Evolutionary conservation across 2,329 filamentous ascomycete genomes (phyloP), one percentile per base, ranked within the genome.

Genomic region (Pseudogymnoascus sp.): DNA sequence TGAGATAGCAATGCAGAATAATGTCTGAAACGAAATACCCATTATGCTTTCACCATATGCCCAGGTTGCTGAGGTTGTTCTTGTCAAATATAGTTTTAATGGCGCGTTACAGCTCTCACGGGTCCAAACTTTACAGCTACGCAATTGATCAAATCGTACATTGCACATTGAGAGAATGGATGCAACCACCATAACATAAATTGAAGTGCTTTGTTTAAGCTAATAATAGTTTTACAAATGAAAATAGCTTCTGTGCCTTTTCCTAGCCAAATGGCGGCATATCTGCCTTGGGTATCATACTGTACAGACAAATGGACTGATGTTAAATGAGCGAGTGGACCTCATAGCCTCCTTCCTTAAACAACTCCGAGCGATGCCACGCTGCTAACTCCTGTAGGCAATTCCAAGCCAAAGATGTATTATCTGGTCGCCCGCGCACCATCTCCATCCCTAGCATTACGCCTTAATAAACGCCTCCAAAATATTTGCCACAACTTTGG

Each of bases 231-330:
- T 61, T 29, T 59, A 35, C 58, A 29, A 59, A 29, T 41, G 59
- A 61, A 61, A 44, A 31, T 25, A 61, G 59, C 59, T 33, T 39
- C 59, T 21, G 41, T 15, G n/a, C 36, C 12, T 31, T 29, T 60
- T 41, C 44, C 44, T 31, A 39, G 61, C 44, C 44, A 51, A 51
- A 31, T 51, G 44, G 44, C 44, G 44, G 44, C 44, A 51, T 51
- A 51, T 51, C 44, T 51, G 27, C 27, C 44, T 31, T 51, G 61
- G 61, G 61, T 62, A 62, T 62, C 61, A 62, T 62, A 62, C 39
- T 39, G 44, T 62, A 62, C 61, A 62, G 33, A 62, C 61, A 62
- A 60, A 62, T 39, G 61, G 35, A 60, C 58, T 42, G 35, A 44
- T 59, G 38, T 42, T 51, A 51, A 42, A 42, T 61, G 59, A 61